These are phyloP conservation scores for Pyracantha coccinea DNA, from an alignment of 331 rosid species.

Conservation along the genomic window DNA sequence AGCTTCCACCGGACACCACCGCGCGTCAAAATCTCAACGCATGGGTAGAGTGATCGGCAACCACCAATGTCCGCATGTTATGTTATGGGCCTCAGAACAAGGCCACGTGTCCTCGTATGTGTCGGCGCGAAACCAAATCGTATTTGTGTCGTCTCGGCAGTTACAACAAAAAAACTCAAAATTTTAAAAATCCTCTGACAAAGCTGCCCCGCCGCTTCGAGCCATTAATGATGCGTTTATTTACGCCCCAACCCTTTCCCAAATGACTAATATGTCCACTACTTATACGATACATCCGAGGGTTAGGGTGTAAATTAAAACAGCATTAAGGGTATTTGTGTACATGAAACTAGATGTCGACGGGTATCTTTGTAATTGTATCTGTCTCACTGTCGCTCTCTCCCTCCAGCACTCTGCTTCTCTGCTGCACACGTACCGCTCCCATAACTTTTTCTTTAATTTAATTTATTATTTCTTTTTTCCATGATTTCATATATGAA, in stretches of 20 bases:
- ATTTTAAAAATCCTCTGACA: neutral
- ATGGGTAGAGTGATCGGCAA: neutral
- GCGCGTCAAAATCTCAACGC: neutral
- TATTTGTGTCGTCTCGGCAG: neutral
- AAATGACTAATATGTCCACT: neutral
- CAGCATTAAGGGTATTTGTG: neutral
- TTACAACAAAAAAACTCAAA: neutral
- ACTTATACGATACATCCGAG: neutral
- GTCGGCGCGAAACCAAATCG: conserved; percentile 12
- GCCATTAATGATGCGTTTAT: neutral
- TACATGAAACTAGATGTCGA: too few species aligned
- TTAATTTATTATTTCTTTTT: neutral
- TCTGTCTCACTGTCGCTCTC: neutral
- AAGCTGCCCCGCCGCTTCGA: neutral
- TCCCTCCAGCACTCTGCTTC: neutral
- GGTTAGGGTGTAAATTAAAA: neutral
- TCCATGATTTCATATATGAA: neutral
- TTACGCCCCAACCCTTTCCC: neutral
- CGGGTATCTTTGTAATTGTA: neutral
- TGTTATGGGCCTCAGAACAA: neutral
- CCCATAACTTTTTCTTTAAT: neutral
- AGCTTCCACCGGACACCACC: neutral
- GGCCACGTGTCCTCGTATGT: neutral
- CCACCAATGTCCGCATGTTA: neutral
- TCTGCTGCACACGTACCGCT: neutral